A percentile compares a stretch with the other conserved stretches of the same genome.
These are phyloP conservation scores for Omphalotus olearius DNA, from an alignment of 1,284 basidiomycete genomes.

Conservation along the genomic window DNA sequence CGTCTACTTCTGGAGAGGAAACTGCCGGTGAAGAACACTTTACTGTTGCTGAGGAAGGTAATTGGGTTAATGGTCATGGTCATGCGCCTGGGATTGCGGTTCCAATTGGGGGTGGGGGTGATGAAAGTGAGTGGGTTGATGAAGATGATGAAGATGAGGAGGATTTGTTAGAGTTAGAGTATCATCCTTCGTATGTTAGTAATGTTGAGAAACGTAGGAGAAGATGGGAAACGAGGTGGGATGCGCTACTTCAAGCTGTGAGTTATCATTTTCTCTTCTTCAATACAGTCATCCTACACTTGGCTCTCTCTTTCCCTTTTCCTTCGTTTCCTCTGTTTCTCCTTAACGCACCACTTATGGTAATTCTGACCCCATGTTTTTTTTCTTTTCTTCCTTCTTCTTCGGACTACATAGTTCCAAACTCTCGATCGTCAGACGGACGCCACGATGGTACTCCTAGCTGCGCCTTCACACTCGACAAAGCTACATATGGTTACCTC, in stretches of 20 bases:
- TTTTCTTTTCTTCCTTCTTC: conserved; percentile 5
- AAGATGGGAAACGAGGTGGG: conserved; percentile 72
- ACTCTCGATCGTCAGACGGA: conserved; percentile 75
- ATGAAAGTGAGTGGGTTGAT: conserved; percentile 66
- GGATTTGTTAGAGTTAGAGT: conserved; percentile 70
- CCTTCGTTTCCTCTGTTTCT: background rate
- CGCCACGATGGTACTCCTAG: conserved; percentile 66
- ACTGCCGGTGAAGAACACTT: conserved; percentile 49
- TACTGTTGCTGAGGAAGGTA: conserved; percentile 32
- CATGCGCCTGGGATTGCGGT: conserved; percentile 11
- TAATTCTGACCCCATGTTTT: conserved; percentile 17
- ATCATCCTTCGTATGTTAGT: conserved; percentile 64
- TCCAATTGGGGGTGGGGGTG: conserved; percentile 16
- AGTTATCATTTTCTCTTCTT: conserved; percentile 19
- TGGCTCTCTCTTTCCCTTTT: conserved; percentile 8
- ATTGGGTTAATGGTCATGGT: conserved; percentile 29
- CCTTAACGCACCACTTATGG: background rate
- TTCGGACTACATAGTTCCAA: conserved; percentile 64
- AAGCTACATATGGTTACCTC: conserved; percentile 61
- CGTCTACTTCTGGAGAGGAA: conserved; percentile 51
- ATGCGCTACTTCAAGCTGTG: conserved; percentile 65
- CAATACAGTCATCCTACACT: conserved; percentile 3
- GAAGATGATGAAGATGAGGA: conserved; percentile 70
- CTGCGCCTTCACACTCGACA: conserved; percentile 65
- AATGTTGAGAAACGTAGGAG: conserved; percentile 62